Conservation (phyloP, 1,284 basidiomycete genomes). For the Boletus subluridellus region DNA sequence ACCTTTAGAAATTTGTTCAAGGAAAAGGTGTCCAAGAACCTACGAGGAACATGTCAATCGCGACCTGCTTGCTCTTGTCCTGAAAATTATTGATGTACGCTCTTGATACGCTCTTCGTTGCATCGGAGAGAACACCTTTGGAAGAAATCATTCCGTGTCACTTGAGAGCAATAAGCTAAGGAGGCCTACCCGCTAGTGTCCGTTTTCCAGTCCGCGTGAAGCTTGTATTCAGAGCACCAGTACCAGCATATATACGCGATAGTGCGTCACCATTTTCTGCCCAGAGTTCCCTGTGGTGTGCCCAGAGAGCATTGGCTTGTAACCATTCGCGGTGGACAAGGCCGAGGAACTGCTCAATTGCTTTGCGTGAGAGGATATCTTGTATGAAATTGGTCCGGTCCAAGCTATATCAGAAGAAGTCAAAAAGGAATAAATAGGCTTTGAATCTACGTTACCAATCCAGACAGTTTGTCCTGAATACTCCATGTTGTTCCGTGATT, state of each 20-base stretch:
- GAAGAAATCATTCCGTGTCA: conserved; percentile 6
- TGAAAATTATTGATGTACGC: conserved; percentile 99
- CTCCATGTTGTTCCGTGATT: conserved; percentile 81
- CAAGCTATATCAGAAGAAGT: conserved; percentile 50
- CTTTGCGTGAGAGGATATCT: conserved; percentile 81
- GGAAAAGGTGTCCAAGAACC: conserved; percentile 19
- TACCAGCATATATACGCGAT: conserved; percentile 93
- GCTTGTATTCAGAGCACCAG: conserved; percentile 93
- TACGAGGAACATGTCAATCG: conserved; percentile 94
- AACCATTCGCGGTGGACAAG: conserved; percentile 73
- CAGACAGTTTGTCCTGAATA: conserved; percentile 93
- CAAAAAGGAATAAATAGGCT: not conserved
- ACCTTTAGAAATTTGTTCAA: not conserved
- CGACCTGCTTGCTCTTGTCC: conserved; percentile 90
- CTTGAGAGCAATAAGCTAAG: not conserved
- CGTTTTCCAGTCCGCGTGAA: conserved; percentile 94
- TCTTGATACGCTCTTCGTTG: conserved; percentile 91
- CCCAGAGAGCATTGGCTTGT: conserved; percentile 72
- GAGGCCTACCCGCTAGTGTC: conserved; percentile 69
- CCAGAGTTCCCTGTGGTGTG: conserved; percentile 90
- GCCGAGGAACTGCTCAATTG: conserved; percentile 70
- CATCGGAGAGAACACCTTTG: conserved; percentile 84
- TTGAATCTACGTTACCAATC: conserved; percentile 67
- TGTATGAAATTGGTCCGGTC: conserved; percentile 99
- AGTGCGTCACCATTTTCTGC: conserved; percentile 93